phyloP scores from a whole-genome alignment of 2,329 filamentous ascomycete genomes.

The Cladosporium sp. region DNA sequence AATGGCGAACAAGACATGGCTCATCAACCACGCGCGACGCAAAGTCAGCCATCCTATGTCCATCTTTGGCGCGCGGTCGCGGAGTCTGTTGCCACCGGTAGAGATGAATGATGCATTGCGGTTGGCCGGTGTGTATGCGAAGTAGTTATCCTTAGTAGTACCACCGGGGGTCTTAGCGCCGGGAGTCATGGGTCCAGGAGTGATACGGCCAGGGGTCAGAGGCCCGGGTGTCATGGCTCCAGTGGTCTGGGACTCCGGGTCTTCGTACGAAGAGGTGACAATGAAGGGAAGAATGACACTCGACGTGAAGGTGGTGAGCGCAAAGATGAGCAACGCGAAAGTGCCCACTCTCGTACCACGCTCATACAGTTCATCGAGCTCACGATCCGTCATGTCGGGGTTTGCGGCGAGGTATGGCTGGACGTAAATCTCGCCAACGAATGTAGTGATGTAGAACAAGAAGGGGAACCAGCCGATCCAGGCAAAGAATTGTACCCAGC shows the following conservation, averaged over 20 bases:
- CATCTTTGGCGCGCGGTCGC: conserved; percentile 35
- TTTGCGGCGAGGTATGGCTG: conserved; percentile 74
- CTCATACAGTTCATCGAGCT: conserved; percentile 79
- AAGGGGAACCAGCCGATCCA: conserved; percentile 97
- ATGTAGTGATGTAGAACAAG: conserved; percentile 86
- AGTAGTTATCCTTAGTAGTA: conserved; percentile 21
- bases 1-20: conserved; percentile 75
- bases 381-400: conserved; percentile 68
- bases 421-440: conserved; percentile 87
- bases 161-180: conserved; percentile 19
- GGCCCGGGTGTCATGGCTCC: conserved; percentile 36
- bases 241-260: conserved; percentile 30
- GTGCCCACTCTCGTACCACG: conserved; percentile 81
- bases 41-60: conserved; percentile 81
- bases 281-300: conserved; percentile 84
- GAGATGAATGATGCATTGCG: conserved; percentile 3
- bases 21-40: conserved; percentile 79
- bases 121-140: conserved; percentile 18
- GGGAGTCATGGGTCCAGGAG: conserved; percentile 19
- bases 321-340: conserved; percentile 83
- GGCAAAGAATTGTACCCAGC: conserved; percentile 60
- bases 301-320: conserved; percentile 74
- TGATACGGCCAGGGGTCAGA: conserved; percentile 31
- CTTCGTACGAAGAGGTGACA: conserved; percentile 71
- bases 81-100: conserved; percentile 7